A percentile compares a stretch with the other conserved stretches of the same genome.
These are phyloP conservation scores for Cryptosporidium baileyi DNA, from an alignment of 169 alveolate genomes.

Conservation along the genomic window DNA sequence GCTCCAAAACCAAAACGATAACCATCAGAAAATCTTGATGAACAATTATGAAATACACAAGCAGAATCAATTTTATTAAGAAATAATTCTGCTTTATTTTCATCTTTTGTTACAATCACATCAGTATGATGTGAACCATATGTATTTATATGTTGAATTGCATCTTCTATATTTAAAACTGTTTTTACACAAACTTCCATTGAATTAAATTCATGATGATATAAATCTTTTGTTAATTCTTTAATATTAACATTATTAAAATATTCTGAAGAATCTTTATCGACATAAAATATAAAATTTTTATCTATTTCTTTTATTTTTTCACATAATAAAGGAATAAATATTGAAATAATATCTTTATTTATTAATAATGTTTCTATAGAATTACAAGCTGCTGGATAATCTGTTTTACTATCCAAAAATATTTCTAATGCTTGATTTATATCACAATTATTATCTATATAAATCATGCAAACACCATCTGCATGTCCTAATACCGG, in stretches of 20 bases:
- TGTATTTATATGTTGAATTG: constrained; percentile 74
- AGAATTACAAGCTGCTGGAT: constrained; percentile 80
- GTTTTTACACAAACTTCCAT: constrained; percentile 68
- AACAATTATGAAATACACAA: constrained; percentile 78
- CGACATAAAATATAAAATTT: constrained; percentile 15
- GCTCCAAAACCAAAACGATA: constrained; percentile 81
- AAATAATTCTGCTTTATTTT: constrained; percentile 53
- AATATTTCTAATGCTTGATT: constrained; percentile 71
- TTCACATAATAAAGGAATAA: constrained; percentile 55
- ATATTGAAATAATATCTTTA: constrained; percentile 1
- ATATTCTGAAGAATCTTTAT: constrained; percentile 1
- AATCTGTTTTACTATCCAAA: constrained; percentile 76
- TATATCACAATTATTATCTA: constrained; percentile 70
- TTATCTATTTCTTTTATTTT: constrained; percentile 47
- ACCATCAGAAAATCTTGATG: constrained; percentile 81
- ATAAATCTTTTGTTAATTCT: constrained; percentile 54
- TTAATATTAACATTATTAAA: not conserved
- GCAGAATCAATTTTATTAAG: constrained; percentile 74
- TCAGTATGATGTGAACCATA: constrained; percentile 82
- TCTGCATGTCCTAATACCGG: constrained; percentile 77
- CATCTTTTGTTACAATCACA: constrained; percentile 72
- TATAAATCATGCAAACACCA: constrained; percentile 78
- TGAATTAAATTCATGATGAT: constrained; percentile 74
- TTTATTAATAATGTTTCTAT: constrained; percentile 77
- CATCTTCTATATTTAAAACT: constrained; percentile 72